A percentile compares a stretch with the other conserved stretches of the same genome.
Evolutionary conservation across 768 basidiomycete genomes (phyloP).

Genomic region (Phaffia tasmanica): DNA sequence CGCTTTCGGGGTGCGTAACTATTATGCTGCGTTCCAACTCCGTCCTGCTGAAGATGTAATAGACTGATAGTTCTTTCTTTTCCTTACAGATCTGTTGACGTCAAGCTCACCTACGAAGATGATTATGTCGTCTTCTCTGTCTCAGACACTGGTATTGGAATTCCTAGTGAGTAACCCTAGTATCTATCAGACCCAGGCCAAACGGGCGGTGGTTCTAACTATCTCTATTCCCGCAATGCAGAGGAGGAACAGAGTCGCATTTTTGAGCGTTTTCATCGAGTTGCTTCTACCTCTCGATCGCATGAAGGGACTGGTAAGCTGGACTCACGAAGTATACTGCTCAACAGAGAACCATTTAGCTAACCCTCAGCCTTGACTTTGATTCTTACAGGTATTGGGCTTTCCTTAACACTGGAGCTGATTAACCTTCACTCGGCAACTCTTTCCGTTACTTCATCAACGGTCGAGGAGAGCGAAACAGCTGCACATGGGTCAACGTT

Average conservation of each 20-base stretch:
- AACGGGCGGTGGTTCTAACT: background rate
- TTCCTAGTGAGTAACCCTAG: background rate
- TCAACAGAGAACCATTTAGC: background rate
- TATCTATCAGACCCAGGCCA: too few relatives aligned
- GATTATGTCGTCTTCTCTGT: background rate
- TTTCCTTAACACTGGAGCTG: slow-evolving; percentile 5
- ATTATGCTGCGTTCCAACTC: too few relatives aligned
- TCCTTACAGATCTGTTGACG: background rate
- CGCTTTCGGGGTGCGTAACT: background rate
- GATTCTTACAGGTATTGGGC: slow-evolving; percentile 2
- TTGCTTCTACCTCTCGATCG: background rate
- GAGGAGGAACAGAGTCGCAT: background rate
- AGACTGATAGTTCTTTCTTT: too few relatives aligned
- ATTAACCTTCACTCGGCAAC: slow-evolving; percentile 11
- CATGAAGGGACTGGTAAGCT: slow-evolving; percentile 12
- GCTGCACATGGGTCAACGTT: background rate
- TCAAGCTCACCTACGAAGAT: background rate
- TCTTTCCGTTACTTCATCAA: background rate
- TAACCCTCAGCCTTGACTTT: background rate
- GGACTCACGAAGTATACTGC: too few relatives aligned
- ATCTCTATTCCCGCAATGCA: background rate
- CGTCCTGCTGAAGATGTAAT: too few relatives aligned
- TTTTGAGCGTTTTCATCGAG: slow-evolving; percentile 15
- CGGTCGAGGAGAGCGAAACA: background rate
- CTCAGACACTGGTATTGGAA: slow-evolving; percentile 10